Conservation (phyloP, 192 early-diverging fungal species). For the Coemansia sp. region DNA sequence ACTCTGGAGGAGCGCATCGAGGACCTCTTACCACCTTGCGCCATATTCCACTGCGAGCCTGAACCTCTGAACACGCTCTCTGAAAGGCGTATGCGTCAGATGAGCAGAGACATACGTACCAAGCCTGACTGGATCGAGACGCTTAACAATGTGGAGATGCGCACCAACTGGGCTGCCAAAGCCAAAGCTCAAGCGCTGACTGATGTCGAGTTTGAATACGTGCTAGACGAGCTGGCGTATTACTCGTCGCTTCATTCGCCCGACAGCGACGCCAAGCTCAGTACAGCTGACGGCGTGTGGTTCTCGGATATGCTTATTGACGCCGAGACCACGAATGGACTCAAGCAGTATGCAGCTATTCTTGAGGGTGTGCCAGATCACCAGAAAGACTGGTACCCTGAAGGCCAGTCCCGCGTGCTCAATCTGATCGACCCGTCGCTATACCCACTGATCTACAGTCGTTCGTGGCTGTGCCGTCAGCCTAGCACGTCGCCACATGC, state of each 20-base stretch:
- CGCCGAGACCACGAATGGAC: neutral
- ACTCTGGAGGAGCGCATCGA: neutral
- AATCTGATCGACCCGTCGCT: constrained; percentile 51
- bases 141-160: constrained; percentile 13
- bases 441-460: constrained; percentile 23
- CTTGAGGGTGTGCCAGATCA: neutral
- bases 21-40: neutral
- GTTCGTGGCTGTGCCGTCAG: neutral
- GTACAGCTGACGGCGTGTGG: constrained; percentile 16
- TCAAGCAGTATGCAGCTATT: constrained; percentile 8
- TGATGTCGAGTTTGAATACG: constrained; percentile 21
- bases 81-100: constrained; percentile 5
- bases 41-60: neutral
- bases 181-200: constrained; percentile 10
- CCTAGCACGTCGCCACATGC: neutral
- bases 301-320: constrained; percentile 20
- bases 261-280: neutral
- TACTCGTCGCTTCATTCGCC: constrained; percentile 18
- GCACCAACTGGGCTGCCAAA: neutral
- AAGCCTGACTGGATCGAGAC: constrained; percentile 34
- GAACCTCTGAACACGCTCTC: neutral
- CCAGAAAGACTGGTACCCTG: constrained; percentile 57
- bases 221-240: constrained; percentile 34
- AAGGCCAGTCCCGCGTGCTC: constrained; percentile 42
- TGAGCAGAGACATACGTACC: constrained; percentile 29